phyloP scores from a whole-genome alignment of 2,329 filamentous ascomycete genomes.

The Ophiostoma piceae region DNA sequence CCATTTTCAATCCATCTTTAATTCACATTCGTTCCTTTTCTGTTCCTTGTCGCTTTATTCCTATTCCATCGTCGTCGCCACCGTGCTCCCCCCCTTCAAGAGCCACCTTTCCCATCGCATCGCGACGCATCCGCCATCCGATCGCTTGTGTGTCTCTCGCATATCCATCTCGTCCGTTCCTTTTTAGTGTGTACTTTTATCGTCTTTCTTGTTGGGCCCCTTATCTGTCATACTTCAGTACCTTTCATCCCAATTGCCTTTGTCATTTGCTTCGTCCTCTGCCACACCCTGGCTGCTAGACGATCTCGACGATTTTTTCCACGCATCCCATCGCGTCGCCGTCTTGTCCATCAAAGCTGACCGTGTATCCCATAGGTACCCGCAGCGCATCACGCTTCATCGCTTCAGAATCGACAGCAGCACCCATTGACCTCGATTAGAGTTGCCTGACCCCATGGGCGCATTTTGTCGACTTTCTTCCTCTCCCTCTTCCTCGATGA shows the following conservation, averaged over 20 bases:
- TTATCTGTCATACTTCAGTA: not conserved
- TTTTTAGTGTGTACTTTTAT: slow-evolving; percentile 6
- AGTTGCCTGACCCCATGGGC: slow-evolving; percentile 37
- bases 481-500: slow-evolving; percentile 16
- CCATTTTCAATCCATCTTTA: not conserved
- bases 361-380: not conserved
- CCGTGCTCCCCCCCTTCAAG: not conserved
- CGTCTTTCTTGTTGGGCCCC: not conserved
- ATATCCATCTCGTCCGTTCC: not conserved
- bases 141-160: not conserved
- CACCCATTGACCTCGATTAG: not conserved
- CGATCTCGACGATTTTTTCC: not conserved
- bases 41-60: not conserved
- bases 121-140: slow-evolving; percentile 14
- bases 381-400: not conserved
- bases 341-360: slow-evolving; percentile 8
- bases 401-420: not conserved
- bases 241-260: slow-evolving; percentile 18
- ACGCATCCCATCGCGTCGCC: slow-evolving; percentile 10
- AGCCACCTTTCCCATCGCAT: slow-evolving; percentile 21
- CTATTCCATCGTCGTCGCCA: slow-evolving; percentile 1
- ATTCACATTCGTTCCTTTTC: not conserved
- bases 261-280: slow-evolving; percentile 29
- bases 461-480: slow-evolving; percentile 16
- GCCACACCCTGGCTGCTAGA: not conserved